Base-by-base conservation (phyloP, 176 grass and related monocot species). In the Secale cereale region DNA sequence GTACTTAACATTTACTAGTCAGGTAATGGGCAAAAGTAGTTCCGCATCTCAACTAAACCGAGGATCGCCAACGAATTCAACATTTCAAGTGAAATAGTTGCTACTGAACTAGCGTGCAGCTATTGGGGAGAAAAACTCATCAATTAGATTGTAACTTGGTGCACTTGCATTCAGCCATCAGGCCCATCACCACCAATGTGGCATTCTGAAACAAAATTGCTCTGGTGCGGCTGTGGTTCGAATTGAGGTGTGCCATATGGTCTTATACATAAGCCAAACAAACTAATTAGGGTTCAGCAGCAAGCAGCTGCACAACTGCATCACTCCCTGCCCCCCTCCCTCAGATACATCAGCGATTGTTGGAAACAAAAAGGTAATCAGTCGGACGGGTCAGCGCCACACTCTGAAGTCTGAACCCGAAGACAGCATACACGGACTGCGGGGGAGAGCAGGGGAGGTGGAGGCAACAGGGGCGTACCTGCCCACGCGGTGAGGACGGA, bases 401-500 rank as follows among this genome's bases (percentile, higher is more conserved):
- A 57, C 4, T 10, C 20, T 12, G 14, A 76, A 57, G 2, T 10
- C 20, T 12, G 14, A 76, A 76, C 36, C 14, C 27, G 37, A 63
- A 69, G 81, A 28, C 20, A 39, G 31, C 20, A 3, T 26, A 13
- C 8, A 13, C 8, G 5, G 3, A 41, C n/a, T 20, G 48, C 5
- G 11, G 61, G 8, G 66, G 66, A 41, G 46, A 16, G 45, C 15
- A 50, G 46, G 28, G 12, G 8, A 20, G 71, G 35, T 1, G 30
- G 30, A 2, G 41, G 31, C n/a, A 12, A 50, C 6, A 77, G 77
- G 30, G 59, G 59, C 1, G 80, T 73, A 95, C 96, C 96, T 15
- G 83, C 91, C 96, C 96, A 95, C 10, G 93, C 93, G 40, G 96
- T 98, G 63, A 98, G 91, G 75, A 98, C 52, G 26, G 96, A 98